Conservation (phyloP, 441 rosid genomes). For the Bruguiera hainesii region DNA sequence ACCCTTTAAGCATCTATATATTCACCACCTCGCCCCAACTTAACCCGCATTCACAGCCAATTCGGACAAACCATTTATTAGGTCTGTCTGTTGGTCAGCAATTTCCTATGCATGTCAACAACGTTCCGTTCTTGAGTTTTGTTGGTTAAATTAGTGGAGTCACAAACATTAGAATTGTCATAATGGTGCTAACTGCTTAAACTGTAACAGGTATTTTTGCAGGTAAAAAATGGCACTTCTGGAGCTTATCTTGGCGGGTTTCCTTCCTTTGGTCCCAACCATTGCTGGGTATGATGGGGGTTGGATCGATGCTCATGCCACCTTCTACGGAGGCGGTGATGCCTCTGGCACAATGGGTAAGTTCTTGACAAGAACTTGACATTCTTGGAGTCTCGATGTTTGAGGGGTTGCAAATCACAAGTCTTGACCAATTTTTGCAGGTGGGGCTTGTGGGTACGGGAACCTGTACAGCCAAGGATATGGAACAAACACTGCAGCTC, state of each 20-base stretch:
- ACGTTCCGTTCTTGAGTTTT: neutral
- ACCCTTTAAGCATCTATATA: constrained; percentile 20
- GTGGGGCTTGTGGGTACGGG: constrained; percentile 53
- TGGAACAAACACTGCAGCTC: constrained; percentile 40
- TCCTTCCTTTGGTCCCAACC: constrained; percentile 21
- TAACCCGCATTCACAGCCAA: neutral
- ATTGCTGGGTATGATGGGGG: constrained; percentile 31
- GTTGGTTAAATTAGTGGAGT: neutral
- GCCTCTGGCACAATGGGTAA: constrained; percentile 61
- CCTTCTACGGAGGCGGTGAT: constrained; percentile 54
- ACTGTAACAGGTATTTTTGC: neutral
- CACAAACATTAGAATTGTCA: neutral
- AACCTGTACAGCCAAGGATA: constrained; percentile 43
- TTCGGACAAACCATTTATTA: too few species aligned
- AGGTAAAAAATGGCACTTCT: constrained; percentile 31
- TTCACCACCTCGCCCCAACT: neutral
- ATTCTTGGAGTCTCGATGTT: neutral
- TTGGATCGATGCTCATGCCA: constrained; percentile 55
- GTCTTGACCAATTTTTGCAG: constrained; percentile 11
- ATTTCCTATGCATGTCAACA: neutral
- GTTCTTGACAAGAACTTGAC: neutral
- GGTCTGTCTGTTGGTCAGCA: too few species aligned
- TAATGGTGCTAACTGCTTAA: too few species aligned
- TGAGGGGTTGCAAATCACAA: neutral
- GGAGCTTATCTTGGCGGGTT: constrained; percentile 28